Conservation (phyloP, 2,329 filamentous ascomycete species). For the Ophiostoma novo-ulmi region DNA sequence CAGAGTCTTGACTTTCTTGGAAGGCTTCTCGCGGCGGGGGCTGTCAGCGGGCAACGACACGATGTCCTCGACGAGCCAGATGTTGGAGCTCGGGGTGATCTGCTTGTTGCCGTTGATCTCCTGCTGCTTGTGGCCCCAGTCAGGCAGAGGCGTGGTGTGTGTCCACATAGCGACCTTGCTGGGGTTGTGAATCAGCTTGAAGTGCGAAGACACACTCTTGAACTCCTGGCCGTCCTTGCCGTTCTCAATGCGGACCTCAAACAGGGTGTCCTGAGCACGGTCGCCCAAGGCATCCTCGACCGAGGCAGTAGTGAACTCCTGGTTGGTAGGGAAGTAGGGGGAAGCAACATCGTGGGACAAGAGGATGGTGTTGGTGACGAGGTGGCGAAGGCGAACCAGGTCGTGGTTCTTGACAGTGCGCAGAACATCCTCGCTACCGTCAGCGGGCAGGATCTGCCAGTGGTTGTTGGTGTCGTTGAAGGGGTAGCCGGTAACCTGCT, state of each 20-base stretch:
- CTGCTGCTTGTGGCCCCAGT: constrained; percentile 95
- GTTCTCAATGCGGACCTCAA: constrained; percentile 85
- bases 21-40: constrained; percentile 67
- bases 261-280: constrained; percentile 82
- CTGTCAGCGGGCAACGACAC: constrained; percentile 69
- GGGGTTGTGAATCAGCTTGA: constrained; percentile 91
- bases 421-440: constrained; percentile 42
- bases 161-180: constrained; percentile 99
- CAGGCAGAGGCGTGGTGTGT: constrained; percentile 86
- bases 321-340: constrained; percentile 93
- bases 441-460: constrained; percentile 81
- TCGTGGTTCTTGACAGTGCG: constrained; percentile 76
- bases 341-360: constrained; percentile 96
- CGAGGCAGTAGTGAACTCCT: constrained; percentile 87
- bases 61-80: constrained; percentile 91
- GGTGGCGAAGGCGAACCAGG: constrained; percentile 76
- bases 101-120: constrained; percentile 99
- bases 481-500: constrained; percentile 96
- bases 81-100: constrained; percentile 77
- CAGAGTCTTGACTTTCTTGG: constrained; percentile 72
- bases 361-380: constrained; percentile 79
- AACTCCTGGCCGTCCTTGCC: constrained; percentile 78
- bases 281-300: constrained; percentile 65
- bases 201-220: constrained; percentile 84
- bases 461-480: constrained; percentile 99